Conservation (phyloP, 108 stramenopile genomes). For the Ochromonas danica region DNA sequence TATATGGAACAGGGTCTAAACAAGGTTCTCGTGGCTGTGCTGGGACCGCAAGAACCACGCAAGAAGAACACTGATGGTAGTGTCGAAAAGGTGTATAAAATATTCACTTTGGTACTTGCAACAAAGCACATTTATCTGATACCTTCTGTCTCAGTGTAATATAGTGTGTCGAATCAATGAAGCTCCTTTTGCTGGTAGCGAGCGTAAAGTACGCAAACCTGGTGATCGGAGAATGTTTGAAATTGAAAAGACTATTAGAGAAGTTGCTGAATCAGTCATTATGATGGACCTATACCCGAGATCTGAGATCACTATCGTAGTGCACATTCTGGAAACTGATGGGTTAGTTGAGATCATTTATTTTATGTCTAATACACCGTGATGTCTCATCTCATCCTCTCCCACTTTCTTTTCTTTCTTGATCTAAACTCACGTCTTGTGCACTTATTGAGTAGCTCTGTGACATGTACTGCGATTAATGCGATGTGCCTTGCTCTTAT, state of each 20-base stretch:
- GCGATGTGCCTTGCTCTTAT: conserved; percentile 25
- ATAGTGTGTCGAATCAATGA: neutral
- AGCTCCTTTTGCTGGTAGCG: neutral
- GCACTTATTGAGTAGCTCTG: too few species aligned
- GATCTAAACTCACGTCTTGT: too few species aligned
- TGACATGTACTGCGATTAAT: neutral
- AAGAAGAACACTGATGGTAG: neutral
- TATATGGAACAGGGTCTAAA: conserved; percentile 37
- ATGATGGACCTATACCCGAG: conserved; percentile 23
- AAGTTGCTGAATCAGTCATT: neutral
- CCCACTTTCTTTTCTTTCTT: too few species aligned
- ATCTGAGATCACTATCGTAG: conserved; percentile 27
- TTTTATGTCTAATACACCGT: neutral
- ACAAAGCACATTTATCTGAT: too few species aligned
- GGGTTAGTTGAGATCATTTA: conserved; percentile 18
- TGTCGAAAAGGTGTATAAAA: too few species aligned
- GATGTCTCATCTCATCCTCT: too few species aligned
- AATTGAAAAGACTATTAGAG: neutral
- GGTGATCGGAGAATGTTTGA: conserved; percentile 10
- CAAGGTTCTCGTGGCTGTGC: conserved; percentile 7
- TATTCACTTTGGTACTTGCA: too few species aligned
- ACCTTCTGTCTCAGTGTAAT: neutral
- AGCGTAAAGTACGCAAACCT: neutral
- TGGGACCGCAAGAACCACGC: conserved; percentile 24
- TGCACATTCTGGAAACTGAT: conserved; percentile 33